Base-by-base conservation (phyloP, 345 rosid genomes). In the Citrus glauca region DNA sequence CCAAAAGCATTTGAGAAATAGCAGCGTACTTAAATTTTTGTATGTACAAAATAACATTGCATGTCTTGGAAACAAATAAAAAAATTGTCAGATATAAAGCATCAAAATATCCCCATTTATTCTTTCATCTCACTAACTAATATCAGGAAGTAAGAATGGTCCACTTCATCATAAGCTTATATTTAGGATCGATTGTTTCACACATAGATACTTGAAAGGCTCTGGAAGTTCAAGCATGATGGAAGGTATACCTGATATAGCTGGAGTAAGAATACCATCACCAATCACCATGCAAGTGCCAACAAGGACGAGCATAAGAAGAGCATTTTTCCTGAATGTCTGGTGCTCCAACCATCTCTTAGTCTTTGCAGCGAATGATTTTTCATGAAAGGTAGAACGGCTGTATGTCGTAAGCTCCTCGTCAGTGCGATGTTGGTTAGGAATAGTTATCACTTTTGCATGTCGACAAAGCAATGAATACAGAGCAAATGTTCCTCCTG, bases 251-350 rank as follows among this genome's bases (percentile, higher is more conserved):
- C 99, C 99, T 37, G 99, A 96, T 79, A 96, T 94, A 28, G 98
- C 99, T 65, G 99, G 99, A 73, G 99, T 96, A 74, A 96, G 91
- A 79, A 96, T 91, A 63, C 99, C 98, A 80, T 96, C 99, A 63
- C 99, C 98, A 30, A 96, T 93, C 85, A 96, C 87, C 95, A 91
- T 96, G 87, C 97, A 96, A 78, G 97, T 92, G 57, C 98, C 98
- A 28, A 96, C 84, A 66, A 96, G 94, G 78, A 94, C 99, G 69
- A 89, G 81, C 70, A 90, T 59, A 7, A 92, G 92, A 77, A 96
- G 90, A 0, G 87, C 86, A 77, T 81, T 92, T 85, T 86, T 96
- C 83, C 94, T 90, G 4, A 81, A 87, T n/a, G 78, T 28, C 50
- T 79, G 76, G 73, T 79, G 70, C 84, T 96, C 99, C 75, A 96